These are phyloP conservation scores for Chenopodium formosanum DNA, from an alignment of 148 eudicot genomes.

Conservation along the genomic window DNA sequence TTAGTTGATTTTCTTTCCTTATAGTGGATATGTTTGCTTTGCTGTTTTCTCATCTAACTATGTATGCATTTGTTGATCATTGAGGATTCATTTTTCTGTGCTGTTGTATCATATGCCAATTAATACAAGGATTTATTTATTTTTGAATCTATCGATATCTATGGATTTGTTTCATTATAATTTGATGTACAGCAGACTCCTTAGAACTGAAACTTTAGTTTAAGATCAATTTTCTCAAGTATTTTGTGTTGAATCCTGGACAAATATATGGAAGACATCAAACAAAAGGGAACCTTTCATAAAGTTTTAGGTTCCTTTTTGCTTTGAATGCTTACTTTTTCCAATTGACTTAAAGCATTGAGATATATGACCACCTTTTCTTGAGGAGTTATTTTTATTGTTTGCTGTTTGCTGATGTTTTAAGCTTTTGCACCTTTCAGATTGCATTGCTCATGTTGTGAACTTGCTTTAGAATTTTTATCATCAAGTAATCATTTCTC, in stretches of 20 bases:
- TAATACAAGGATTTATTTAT: neutral
- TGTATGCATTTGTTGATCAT: neutral
- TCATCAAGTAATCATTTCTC: neutral
- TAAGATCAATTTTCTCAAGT: neutral
- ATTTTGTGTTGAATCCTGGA: neutral
- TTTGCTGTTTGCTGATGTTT: neutral
- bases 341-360: neutral
- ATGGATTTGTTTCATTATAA: neutral
- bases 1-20: neutral
- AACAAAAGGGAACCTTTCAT: neutral
- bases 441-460: neutral
- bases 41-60: neutral
- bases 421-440: neutral
- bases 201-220: neutral
- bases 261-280: neutral
- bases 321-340: neutral
- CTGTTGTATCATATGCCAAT: neutral
- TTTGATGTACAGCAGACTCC: neutral
- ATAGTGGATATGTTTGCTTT: neutral
- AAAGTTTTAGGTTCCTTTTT: neutral
- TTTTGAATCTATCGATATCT: neutral
- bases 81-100: neutral
- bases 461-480: neutral
- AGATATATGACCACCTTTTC: neutral
- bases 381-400: neutral